These are phyloP conservation scores for Caryocar brasiliense DNA, from an alignment of 441 rosid species.

Conservation along the genomic window DNA sequence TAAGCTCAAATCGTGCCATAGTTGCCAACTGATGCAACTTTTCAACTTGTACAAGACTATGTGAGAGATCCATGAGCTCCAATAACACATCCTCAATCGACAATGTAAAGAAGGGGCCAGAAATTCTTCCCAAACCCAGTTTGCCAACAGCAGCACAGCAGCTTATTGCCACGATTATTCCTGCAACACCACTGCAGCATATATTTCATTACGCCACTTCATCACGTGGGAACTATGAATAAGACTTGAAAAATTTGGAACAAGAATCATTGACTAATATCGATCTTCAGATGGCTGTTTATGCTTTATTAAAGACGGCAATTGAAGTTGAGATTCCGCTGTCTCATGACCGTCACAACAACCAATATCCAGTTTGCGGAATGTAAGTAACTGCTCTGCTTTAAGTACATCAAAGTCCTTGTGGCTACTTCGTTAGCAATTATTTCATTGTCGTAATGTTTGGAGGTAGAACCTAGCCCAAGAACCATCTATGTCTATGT, in stretches of 20 bases:
- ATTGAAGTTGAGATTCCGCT: conserved; percentile 59
- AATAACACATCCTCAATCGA: conserved; percentile 29
- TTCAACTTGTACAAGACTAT: conserved; percentile 37
- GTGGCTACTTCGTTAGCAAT: too few species aligned
- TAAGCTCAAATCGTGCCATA: conserved; percentile 51
- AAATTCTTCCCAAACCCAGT: conserved; percentile 33
- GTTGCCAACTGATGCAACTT: conserved; percentile 47
- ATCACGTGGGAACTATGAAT: not conserved
- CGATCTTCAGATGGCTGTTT: conserved; percentile 48
- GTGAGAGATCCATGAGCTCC: conserved; percentile 53
- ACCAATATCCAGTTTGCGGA: conserved; percentile 36
- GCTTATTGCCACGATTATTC: conserved; percentile 48
- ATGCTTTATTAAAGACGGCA: conserved; percentile 44
- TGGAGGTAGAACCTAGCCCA: not conserved
- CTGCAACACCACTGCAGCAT: conserved; percentile 71
- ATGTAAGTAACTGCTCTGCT: conserved; percentile 32
- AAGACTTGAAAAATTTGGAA: conserved; percentile 15
- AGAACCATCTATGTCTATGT: not conserved
- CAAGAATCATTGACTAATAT: conserved; percentile 20
- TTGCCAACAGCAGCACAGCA: conserved; percentile 52
- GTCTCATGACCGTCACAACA: conserved; percentile 43
- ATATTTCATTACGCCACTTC: conserved; percentile 17
- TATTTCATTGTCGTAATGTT: too few species aligned
- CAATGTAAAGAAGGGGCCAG: conserved; percentile 26
- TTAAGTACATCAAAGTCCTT: not conserved